Conservation (phyloP, 78 protist species). For the Chrysochromulina tobinii region DNA sequence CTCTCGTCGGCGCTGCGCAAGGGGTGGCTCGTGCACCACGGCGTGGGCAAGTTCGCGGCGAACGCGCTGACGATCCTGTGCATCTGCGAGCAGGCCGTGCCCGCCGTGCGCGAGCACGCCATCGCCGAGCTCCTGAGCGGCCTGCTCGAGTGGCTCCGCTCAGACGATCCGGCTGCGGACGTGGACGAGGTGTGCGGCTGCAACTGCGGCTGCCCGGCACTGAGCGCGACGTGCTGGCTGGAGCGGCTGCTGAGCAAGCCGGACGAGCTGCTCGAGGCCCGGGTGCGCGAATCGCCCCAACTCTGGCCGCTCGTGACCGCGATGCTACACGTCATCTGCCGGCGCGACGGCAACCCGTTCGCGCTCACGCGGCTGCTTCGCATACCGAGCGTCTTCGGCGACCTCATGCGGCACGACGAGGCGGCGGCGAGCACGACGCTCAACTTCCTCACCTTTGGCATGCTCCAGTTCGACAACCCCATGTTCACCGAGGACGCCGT, state of each 20-base stretch:
- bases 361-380: background rate
- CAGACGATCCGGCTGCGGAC: background rate
- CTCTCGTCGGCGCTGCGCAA: conserved; percentile 20
- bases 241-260: conserved; percentile 32
- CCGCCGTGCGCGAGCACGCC: background rate
- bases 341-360: conserved; percentile 4
- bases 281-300: background rate
- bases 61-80: conserved; percentile 36
- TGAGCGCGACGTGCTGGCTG: conserved; percentile 8
- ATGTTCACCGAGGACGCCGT: background rate
- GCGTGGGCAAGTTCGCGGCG: conserved; percentile 45
- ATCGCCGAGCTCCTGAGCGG: background rate
- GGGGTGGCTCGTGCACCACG: conserved; percentile 42
- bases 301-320: background rate
- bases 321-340: background rate
- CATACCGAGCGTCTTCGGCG: background rate
- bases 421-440: background rate
- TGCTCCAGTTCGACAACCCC: background rate
- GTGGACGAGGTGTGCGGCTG: conserved; percentile 19
- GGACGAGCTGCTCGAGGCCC: background rate
- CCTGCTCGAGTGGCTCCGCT: conserved; percentile 13
- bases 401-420: background rate
- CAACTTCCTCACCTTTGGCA: background rate
- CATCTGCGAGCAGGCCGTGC: conserved; percentile 32
- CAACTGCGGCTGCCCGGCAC: conserved; percentile 21